A percentile compares a stretch with the other conserved stretches of the same genome.
Evolutionary conservation across 768 basidiomycete species (phyloP).

Genomic region (Suillus hirtellus): DNA sequence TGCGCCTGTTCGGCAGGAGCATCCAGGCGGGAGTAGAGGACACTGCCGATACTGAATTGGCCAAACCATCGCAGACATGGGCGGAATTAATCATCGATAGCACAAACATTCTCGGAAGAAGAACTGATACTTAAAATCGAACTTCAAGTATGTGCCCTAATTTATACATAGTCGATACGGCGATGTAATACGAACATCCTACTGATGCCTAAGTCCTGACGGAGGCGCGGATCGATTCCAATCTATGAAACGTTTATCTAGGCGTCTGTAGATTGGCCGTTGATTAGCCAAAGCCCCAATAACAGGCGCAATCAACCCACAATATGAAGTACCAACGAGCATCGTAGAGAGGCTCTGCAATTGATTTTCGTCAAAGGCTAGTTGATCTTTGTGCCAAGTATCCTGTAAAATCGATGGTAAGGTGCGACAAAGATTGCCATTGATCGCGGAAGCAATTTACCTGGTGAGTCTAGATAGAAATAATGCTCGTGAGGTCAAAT

Average conservation of each 20-base stretch:
- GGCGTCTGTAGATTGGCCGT: conserved; percentile 28
- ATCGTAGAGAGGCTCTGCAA: conserved; percentile 83
- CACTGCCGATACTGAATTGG: background rate
- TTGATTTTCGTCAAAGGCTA: conserved; percentile 86
- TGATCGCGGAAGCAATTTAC: conserved; percentile 32
- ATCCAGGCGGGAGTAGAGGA: background rate
- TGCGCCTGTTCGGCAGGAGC: background rate
- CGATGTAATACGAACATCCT: conserved; percentile 11
- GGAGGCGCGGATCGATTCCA: conserved; percentile 11
- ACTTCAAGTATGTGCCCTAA: conserved; percentile 7
- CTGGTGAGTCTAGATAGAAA: conserved; percentile 55
- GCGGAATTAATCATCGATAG: conserved; percentile 7
- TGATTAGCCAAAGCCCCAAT: conserved; percentile 17
- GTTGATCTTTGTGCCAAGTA: conserved; percentile 90
- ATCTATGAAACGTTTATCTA: conserved; percentile 14
- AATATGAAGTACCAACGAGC: conserved; percentile 88
- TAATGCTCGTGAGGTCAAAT: conserved; percentile 8
- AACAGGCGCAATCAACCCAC: conserved; percentile 42
- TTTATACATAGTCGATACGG: conserved; percentile 10
- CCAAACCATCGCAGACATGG: background rate
- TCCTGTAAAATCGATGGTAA: conserved; percentile 50
- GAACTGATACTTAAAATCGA: background rate
- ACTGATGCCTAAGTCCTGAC: background rate
- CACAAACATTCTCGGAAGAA: conserved; percentile 3
- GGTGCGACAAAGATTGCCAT: conserved; percentile 11